phyloP scores from a whole-genome alignment of 2,329 filamentous ascomycete genomes.

The Bipolaris victoriae region DNA sequence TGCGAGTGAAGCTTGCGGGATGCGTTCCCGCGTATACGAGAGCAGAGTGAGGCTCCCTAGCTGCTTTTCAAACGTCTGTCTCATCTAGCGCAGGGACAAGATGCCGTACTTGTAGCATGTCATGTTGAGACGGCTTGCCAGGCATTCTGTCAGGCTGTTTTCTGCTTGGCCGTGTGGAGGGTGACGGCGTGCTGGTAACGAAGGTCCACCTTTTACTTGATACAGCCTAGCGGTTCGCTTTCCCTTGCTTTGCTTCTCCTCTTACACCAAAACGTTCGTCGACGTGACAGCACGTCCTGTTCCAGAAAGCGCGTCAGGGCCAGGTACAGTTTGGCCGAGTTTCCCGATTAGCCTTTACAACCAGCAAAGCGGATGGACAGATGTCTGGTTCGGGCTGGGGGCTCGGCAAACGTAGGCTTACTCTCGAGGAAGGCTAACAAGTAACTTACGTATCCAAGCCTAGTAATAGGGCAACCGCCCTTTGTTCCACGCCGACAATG shows the following conservation, averaged over 20 bases:
- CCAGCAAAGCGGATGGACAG: constrained; percentile 7
- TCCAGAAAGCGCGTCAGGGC: constrained; percentile 9
- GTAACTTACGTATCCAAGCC: background rate
- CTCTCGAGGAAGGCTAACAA: background rate
- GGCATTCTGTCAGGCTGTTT: constrained; percentile 34
- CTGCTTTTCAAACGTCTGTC: constrained; percentile 10
- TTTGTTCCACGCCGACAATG: background rate
- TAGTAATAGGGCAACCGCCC: constrained; percentile 2
- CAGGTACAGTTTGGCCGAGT: constrained; percentile 13
- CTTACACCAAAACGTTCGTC: constrained; percentile 5
- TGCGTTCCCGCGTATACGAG: background rate
- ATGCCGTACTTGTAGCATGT: constrained; percentile 25
- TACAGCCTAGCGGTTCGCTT: constrained; percentile 9
- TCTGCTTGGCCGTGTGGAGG: constrained; percentile 23
- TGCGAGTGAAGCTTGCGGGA: constrained; percentile 11
- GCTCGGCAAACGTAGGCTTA: constrained; percentile 21
- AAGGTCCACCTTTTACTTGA: constrained; percentile 10
- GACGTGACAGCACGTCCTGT: constrained; percentile 5
- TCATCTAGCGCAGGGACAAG: constrained; percentile 20
- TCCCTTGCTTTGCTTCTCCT: constrained; percentile 1
- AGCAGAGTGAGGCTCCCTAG: constrained; percentile 28
- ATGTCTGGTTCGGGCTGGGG: constrained; percentile 4
- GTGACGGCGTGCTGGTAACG: constrained; percentile 8
- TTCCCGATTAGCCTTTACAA: background rate
- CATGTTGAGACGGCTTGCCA: constrained; percentile 28